Evolutionary conservation across 2,329 filamentous ascomycete species (phyloP).

Genomic region (Periglandula ipomoeae): DNA sequence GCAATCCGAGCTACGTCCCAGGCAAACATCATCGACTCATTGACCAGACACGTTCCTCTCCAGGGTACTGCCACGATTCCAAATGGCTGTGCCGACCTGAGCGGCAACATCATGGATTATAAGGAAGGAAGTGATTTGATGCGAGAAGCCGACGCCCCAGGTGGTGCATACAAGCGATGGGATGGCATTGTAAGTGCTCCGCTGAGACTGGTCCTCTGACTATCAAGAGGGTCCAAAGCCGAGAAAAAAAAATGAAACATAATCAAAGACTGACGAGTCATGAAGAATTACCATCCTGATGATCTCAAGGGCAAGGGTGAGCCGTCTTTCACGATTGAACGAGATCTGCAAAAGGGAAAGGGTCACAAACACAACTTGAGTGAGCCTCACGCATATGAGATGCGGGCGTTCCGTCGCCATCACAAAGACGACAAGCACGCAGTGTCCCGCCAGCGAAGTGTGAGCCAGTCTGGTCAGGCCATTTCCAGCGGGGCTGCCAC

Average conservation of each 20-base stretch:
- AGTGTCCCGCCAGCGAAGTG: constrained; percentile 32
- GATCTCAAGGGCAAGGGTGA: constrained; percentile 81
- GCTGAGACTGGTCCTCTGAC: not conserved
- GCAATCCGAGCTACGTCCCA: constrained; percentile 71
- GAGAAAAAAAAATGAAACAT: too few relatives aligned
- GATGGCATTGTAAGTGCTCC: constrained; percentile 55
- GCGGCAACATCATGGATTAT: constrained; percentile 66
- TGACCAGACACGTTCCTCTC: constrained; percentile 66
- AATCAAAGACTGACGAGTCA: not conserved
- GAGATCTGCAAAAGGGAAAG: constrained; percentile 52
- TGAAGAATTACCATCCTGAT: constrained; percentile 58
- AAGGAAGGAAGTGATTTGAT: constrained; percentile 82
- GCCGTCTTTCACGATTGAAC: constrained; percentile 63
- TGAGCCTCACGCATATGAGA: constrained; percentile 35
- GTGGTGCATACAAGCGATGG: constrained; percentile 72
- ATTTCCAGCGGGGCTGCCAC: constrained; percentile 14
- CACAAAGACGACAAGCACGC: constrained; percentile 10
- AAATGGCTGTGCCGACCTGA: constrained; percentile 57
- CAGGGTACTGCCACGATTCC: constrained; percentile 74
- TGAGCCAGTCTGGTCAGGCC: constrained; percentile 27
- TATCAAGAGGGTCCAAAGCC: too few relatives aligned
- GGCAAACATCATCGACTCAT: constrained; percentile 67
- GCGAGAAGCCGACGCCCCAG: constrained; percentile 57
- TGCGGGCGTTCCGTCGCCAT: constrained; percentile 27
- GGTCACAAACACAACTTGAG: constrained; percentile 21